phyloP scores from a whole-genome alignment of 1,284 basidiomycete species.

The Phylloporus sp. region DNA sequence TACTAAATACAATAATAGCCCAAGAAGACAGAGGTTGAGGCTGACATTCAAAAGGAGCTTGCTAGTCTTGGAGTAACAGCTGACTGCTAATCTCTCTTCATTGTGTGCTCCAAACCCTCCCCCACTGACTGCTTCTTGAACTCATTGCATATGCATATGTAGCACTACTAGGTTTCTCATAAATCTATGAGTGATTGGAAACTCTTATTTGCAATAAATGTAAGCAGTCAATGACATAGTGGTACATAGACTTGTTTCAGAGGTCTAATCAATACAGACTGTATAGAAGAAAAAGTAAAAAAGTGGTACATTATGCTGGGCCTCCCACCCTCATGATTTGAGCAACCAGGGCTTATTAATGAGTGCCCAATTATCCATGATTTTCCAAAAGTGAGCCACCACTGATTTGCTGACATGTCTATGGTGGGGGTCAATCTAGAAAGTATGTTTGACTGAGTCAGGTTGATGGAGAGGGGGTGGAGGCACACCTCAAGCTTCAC shows the following conservation, averaged over 20 bases:
- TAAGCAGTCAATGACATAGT: no score
- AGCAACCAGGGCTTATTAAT: slow-evolving; percentile 79
- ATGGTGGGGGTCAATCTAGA: slow-evolving; percentile 84
- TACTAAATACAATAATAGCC: no score
- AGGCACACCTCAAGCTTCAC: slow-evolving; percentile 80
- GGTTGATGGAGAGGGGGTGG: not conserved
- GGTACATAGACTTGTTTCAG: no score
- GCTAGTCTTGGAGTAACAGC: slow-evolving; percentile 28
- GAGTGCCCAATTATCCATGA: slow-evolving; percentile 77
- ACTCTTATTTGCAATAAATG: no score
- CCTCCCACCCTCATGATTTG: slow-evolving; percentile 32
- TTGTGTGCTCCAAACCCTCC: not conserved
- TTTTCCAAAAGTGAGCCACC: slow-evolving; percentile 60
- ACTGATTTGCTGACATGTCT: slow-evolving; percentile 96
- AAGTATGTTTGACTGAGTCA: not conserved
- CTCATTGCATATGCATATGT: not conserved
- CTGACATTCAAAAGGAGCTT: slow-evolving; percentile 83
- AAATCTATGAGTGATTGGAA: not conserved
- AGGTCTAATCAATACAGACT: no score
- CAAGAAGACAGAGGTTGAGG: slow-evolving; percentile 93
- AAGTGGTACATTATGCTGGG: no score
- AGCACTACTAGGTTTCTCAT: not conserved
- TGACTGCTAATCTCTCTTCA: not conserved
- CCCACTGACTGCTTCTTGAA: not conserved
- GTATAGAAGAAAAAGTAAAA: no score